Evolutionary conservation across 1,284 basidiomycete species (phyloP).

Genomic region (Boletus sp.): DNA sequence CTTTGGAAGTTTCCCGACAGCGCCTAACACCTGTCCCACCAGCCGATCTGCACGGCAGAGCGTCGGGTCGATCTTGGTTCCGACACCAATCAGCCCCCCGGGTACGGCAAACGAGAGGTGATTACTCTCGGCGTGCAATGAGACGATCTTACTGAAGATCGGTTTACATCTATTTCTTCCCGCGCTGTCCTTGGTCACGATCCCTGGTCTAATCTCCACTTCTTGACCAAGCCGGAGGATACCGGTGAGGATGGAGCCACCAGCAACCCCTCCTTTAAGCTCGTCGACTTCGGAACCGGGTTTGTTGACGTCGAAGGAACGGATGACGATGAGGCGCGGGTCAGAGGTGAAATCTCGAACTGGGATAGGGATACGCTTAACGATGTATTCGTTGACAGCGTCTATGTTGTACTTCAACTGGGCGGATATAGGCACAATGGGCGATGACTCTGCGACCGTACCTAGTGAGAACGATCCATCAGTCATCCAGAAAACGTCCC

Average conservation of each 20-base stretch:
- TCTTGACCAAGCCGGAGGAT: conserved; percentile 90
- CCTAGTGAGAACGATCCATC: conserved; percentile 44
- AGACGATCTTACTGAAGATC: conserved; percentile 89
- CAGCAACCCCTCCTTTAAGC: conserved; percentile 96
- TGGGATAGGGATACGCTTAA: conserved; percentile 93
- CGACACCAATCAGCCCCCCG: conserved; percentile 96
- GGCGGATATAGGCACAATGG: conserved; percentile 97
- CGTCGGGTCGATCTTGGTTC: conserved; percentile 94
- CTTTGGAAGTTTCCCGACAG: conserved; percentile 88
- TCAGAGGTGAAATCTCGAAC: conserved; percentile 89
- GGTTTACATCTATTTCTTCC: conserved; percentile 92
- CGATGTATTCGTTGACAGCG: conserved; percentile 99
- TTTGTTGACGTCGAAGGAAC: conserved; percentile 99
- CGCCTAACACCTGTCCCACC: conserved; percentile 93
- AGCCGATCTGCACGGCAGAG: conserved; percentile 95
- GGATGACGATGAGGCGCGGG: conserved; percentile 94
- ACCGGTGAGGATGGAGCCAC: conserved; percentile 93
- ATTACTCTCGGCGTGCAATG: conserved; percentile 93
- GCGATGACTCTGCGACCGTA: conserved; percentile 94
- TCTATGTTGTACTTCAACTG: conserved; percentile 99
- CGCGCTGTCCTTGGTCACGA: conserved; percentile 92
- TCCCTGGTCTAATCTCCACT: conserved; percentile 96
- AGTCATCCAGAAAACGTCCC: background rate
- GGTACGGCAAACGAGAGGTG: conserved; percentile 94
- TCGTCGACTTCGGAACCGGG: conserved; percentile 97